Conservation (phyloP, 1,139 yeast species). For the Tardiomyces depauwii region DNA sequence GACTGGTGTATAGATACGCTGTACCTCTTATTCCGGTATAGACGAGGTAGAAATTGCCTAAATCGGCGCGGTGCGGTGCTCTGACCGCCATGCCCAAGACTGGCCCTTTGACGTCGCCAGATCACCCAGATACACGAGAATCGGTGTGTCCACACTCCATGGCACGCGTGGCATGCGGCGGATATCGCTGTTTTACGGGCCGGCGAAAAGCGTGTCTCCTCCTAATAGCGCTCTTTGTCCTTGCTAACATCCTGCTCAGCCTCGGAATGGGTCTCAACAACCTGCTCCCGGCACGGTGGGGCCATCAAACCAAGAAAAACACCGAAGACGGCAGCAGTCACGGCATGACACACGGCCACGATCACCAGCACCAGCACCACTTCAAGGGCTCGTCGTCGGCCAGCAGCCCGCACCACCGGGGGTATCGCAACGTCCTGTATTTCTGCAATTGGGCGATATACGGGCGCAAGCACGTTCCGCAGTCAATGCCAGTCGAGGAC, state of each 20-base stretch:
- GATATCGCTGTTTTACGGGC: too few species aligned
- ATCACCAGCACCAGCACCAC: background rate
- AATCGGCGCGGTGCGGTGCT: too few species aligned
- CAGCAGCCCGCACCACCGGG: background rate
- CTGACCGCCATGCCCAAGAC: too few species aligned
- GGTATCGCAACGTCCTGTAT: constrained; percentile 15
- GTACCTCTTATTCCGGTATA: too few species aligned
- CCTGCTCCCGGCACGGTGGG: background rate
- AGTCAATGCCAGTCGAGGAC: constrained; percentile 45
- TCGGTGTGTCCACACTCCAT: too few species aligned
- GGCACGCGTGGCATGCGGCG: too few species aligned
- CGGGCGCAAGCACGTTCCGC: constrained; percentile 47
- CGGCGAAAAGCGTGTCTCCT: background rate
- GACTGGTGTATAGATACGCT: too few species aligned
- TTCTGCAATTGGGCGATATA: constrained; percentile 63
- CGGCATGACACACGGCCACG: background rate
- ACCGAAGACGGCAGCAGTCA: background rate
- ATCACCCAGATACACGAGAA: too few species aligned
- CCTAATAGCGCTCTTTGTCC: background rate
- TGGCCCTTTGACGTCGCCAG: too few species aligned
- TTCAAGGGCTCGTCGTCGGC: background rate
- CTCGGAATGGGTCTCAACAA: background rate
- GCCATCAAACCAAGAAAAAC: background rate
- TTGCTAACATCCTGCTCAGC: background rate
- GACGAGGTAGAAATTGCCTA: too few species aligned